Base-by-base conservation (phyloP, 805 yeast species). In the Schizosaccharomyces osmophilus region DNA sequence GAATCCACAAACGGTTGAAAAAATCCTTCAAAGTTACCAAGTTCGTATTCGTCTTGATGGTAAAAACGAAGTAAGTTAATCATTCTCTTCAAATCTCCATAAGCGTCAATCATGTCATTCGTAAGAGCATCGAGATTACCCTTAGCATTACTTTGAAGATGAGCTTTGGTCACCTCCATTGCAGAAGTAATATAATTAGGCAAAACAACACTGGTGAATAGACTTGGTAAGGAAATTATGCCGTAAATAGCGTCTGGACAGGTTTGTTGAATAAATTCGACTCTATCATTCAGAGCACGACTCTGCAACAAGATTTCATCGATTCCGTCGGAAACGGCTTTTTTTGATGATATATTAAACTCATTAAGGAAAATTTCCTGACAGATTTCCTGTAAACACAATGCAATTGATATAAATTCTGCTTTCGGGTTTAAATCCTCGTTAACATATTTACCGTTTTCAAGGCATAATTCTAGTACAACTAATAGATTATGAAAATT, bases 1-100 rank as follows among this genome's bases (percentile, higher is more conserved):
- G 68, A 67, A 68, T 88, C 96, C 22, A 51, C 26, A 17, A 51
- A 51, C 4, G 57, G 57, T 29, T 51, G 57, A 29, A 51, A 51
- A 29, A 51, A 51, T 3, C 57, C 57, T 29, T 51, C 57, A 24
- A 51, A 24, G 11, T 29, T 51, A 9, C 51, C 51, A 45, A 45
- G 22, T 8, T 24, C 26, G 26, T 45, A 45, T 24, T 45, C 51
- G 13, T 45, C 51, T 19, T 45, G 13, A 9, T 45, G 51, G 26
- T 45, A 45, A 19, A 19, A n/a, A 19, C 26, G 51, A 17, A 45
- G 51, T n/a, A 45, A 9, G 13, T 45, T n/a, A 6, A 45, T 45
- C 51, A 45, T 45, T 45, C 13, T n/a, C 24, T 45, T 45, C 17
- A 45, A 45, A 17, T 45, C 51, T 11, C 51, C 17, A 11, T 45